Conservation (phyloP, 2,329 filamentous ascomycete genomes). For the Celoporthe dispersa region DNA sequence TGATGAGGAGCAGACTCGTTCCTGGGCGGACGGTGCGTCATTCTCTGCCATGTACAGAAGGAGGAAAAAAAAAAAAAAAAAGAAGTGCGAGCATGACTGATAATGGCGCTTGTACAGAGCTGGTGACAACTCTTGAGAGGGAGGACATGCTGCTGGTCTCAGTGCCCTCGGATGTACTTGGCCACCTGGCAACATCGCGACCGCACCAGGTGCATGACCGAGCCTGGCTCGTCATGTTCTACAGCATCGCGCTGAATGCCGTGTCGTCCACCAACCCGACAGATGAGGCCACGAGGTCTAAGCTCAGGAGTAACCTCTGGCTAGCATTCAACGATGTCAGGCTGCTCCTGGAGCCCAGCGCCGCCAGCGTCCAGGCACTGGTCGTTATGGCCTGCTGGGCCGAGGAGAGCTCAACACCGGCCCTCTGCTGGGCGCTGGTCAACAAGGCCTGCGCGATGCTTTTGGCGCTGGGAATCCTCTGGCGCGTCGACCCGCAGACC, state of each 20-base stretch:
- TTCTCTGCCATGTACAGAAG: background rate
- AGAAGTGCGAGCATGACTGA: background rate
- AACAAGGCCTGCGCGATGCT: conserved; percentile 16
- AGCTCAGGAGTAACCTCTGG: conserved; percentile 19
- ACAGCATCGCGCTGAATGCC: conserved; percentile 14
- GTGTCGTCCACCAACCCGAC: background rate
- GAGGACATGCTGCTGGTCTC: conserved; percentile 4
- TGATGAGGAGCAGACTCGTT: background rate
- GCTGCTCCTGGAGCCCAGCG: conserved; percentile 12
- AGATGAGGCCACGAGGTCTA: background rate
- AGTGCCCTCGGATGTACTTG: conserved; percentile 1
- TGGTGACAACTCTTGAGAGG: conserved; percentile 1
- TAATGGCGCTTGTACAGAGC: background rate
- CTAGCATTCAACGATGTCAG: conserved; percentile 17
- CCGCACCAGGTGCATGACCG: conserved; percentile 10
- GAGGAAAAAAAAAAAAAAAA: background rate
- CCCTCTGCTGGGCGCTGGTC: conserved; percentile 18
- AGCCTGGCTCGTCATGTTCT: conserved; percentile 22
- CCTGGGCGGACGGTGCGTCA: background rate
- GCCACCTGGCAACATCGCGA: background rate
- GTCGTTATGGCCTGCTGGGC: conserved; percentile 14
- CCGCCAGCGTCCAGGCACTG: conserved; percentile 16
- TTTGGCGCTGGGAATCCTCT: conserved; percentile 7
- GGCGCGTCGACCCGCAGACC: conserved; percentile 14
- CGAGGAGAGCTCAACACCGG: conserved; percentile 11